Base-by-base conservation (phyloP, 2,329 filamentous ascomycete genomes). In the Aspergillus vadensis region DNA sequence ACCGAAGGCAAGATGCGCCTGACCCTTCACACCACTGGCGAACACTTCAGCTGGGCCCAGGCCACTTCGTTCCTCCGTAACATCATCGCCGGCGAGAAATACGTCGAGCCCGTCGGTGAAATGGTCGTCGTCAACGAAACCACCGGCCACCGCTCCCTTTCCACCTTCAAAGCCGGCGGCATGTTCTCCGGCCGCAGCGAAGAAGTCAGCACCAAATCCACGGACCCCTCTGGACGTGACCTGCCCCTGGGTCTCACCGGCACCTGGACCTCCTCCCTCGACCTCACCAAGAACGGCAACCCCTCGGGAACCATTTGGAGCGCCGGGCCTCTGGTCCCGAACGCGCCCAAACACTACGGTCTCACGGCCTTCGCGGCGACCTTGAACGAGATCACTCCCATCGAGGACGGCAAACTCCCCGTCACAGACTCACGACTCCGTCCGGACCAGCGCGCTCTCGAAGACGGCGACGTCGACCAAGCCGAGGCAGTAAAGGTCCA, bases 61-160 rank as follows among this genome's bases (percentile, higher is more conserved):
- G 92, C 94, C 1, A 97, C 92, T 4, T 91, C 91, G 66, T 98
- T 97, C 78, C 79, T 99, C 57, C 88, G 95, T 51, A 99, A 99
- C 74, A 92, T 99, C 55, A 96, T 99, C 58, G 94, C 96, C 69
- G 95, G 95, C 41, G 95, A 99, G 77, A 99, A 98, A 77, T 99
- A 99, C 73, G 88, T 98, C 12, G 95, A 99, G 77, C 95, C 95
- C 0, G 91, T 96, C 0, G 93, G 93, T 49, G 91, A 86, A 47
- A 95, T 98, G 91, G 87, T 88, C 23, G 86, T 99, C 36, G 80
- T 86, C 65, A 94, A 94, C 74, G 95, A 99, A 70, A 89, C 85
- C 5, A 92, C 88, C 0, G 92, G 93, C 7, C 87, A 90, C 66
- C 93, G 91, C 73, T 91, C 92, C 1, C 83, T 89, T n/a, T 87